Percentiles rank a stretch among this genome's conserved stretches.
These are phyloP conservation scores for Backusella morwellensis DNA, from an alignment of 192 early-diverging fungal species.

Conservation along the genomic window DNA sequence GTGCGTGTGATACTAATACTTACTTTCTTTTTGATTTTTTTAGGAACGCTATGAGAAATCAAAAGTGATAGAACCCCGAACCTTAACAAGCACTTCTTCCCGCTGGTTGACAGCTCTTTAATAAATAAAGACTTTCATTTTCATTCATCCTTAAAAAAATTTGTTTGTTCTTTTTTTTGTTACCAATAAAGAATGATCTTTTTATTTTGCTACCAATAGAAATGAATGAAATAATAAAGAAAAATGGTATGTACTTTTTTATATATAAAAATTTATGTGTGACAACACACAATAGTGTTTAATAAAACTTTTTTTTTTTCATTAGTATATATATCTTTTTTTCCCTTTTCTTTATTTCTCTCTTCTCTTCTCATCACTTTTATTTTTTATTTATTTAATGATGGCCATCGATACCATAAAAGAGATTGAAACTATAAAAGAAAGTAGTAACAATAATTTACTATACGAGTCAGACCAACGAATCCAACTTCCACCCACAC, in stretches of 20 bases:
- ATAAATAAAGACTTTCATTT: not conserved
- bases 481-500: not conserved
- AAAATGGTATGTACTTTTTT: not conserved
- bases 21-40: not conserved
- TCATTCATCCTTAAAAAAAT: not conserved
- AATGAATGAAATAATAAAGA: not conserved
- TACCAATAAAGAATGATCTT: not conserved
- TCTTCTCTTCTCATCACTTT: not conserved
- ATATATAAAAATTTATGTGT: not conserved
- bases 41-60: slow-evolving; percentile 9
- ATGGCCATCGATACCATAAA: not conserved
- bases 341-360: not conserved
- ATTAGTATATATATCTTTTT: not conserved
- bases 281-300: not conserved
- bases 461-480: not conserved
- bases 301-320: not conserved
- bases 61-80: slow-evolving; percentile 1
- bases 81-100: slow-evolving; percentile 9
- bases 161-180: not conserved
- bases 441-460: not conserved
- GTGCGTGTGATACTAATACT: not conserved
- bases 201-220: not conserved
- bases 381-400: not conserved
- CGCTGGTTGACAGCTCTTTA: slow-evolving; percentile 13
- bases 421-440: not conserved